phyloP scores from a whole-genome alignment of 23 red algal genomes.

The Cyanidioschyzon merolae region DNA sequence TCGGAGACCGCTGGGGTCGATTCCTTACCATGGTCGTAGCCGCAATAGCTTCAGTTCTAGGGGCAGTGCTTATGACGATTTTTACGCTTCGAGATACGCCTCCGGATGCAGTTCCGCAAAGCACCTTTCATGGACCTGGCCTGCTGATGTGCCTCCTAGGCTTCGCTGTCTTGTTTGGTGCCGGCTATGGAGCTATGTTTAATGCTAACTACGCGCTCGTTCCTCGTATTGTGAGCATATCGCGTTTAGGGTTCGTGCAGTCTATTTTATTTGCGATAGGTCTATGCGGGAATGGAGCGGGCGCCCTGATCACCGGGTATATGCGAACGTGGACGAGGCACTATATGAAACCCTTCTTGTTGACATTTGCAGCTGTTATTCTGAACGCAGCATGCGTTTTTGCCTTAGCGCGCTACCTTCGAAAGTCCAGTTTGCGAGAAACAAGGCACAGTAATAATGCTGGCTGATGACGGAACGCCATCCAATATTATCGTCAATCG shows the following conservation, averaged over 20 bases:
- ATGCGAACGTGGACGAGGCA: constrained; percentile 41
- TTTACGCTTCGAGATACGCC: not conserved
- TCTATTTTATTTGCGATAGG: constrained; percentile 79
- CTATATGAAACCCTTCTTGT: constrained; percentile 56
- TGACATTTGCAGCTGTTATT: constrained; percentile 21
- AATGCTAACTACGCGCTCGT: constrained; percentile 78
- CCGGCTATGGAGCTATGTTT: constrained; percentile 83
- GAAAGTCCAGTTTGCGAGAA: no score
- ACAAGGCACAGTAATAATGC: no score
- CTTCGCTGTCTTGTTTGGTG: constrained; percentile 64
- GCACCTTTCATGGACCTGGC: constrained; percentile 24
- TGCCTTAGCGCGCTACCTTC: not conserved
- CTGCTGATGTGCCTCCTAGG: constrained; percentile 28
- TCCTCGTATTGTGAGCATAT: constrained; percentile 56
- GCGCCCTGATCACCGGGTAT: constrained; percentile 59
- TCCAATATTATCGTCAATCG: no score
- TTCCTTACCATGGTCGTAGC: constrained; percentile 41
- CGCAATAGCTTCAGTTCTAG: constrained; percentile 35
- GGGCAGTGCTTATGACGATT: constrained; percentile 50
- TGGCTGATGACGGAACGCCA: no score
- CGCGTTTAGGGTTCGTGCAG: constrained; percentile 61
- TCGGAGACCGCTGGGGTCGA: constrained; percentile 78
- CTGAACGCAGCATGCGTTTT: not conserved
- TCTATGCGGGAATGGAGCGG: constrained; percentile 65
- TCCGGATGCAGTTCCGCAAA: constrained; percentile 15